Base-by-base conservation (phyloP, 768 basidiomycete species). In the Cystobasidium ongulense region DNA sequence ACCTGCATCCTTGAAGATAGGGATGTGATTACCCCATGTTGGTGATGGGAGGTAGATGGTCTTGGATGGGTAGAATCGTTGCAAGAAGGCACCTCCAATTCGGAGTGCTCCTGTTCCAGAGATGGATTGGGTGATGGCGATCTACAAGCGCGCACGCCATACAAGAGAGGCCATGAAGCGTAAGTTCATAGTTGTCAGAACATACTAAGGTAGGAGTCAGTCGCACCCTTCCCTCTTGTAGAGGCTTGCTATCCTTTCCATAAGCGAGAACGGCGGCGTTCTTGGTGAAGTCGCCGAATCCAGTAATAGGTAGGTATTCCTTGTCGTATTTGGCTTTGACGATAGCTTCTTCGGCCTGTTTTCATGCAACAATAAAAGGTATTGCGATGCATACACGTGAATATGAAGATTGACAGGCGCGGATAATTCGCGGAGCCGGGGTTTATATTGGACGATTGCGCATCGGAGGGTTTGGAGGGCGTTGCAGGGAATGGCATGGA, bases 21-120 rank as follows among this genome's bases (percentile, higher is more conserved):
- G 88, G 76, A 88, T 86, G 82, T 99, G 96, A 88, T 82, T 82
- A 88, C 93, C 88, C 95, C 95, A 99, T 8, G 95, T 95, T 29
- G 95, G 95, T 78, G 92, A 87, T 79, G 93, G 93, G 78, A 99
- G 80, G 81, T 89, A 92, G 75, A 96, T 82, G 76, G 84, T 86
- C 78, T 89, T 88, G 62, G 85, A 81, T 1, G 84, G 83, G 82
- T 95, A 96, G 83, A 90, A 93, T 74, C 84, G 84, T 75, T 88
- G 87, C 76, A 97, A 82, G 84, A 96, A 96, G 65, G 92, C 82
- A 1, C 88, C 93, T 29, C 88, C 94, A 61, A 95, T 86, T 82
- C 95, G 93, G 83, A 95, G 94, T 62, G 94, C 94, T 63, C 94
- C 94, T 1, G 94, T 98, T 31, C 94, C 94, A 17, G 92, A 95